phyloP scores from a whole-genome alignment of 306 rosid species.

The Hippophae tibetana region DNA sequence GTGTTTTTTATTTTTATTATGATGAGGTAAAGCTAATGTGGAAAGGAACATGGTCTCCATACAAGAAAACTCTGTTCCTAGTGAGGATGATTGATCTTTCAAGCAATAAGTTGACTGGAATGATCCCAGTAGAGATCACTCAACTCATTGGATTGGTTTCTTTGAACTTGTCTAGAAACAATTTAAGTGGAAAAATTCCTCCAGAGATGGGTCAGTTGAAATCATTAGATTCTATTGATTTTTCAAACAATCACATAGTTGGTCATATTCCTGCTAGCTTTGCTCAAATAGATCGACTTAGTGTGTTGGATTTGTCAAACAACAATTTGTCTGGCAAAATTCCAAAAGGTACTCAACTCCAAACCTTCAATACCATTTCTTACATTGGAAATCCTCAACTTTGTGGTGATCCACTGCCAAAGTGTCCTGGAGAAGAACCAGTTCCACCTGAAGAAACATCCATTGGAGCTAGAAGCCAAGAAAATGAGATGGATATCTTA shows the following conservation, averaged over 20 bases:
- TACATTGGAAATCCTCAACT: neutral
- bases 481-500: neutral
- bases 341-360: conserved; percentile 3
- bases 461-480: neutral
- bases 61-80: neutral
- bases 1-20: too few relatives aligned
- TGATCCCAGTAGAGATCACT: conserved; percentile 15
- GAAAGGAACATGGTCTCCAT: neutral
- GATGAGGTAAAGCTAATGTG: neutral
- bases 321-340: neutral
- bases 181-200: neutral
- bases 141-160: neutral
- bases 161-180: conserved; percentile 15
- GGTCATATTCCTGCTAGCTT: conserved; percentile 1
- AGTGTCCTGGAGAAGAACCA: neutral
- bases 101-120: conserved; percentile 8
- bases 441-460: neutral
- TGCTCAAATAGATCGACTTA: neutral
- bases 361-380: neutral
- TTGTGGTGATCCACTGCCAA: neutral
- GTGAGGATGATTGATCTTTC: conserved; percentile 8
- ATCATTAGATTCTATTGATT: conserved; percentile 2
- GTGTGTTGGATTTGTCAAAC: conserved; percentile 7
- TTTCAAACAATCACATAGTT: neutral
- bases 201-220: conserved; percentile 1